A percentile compares a stretch with the other conserved stretches of the same genome.
phyloP scores from a whole-genome alignment of 495 filamentous ascomycete genomes.

The Penicillium antarcticum region DNA sequence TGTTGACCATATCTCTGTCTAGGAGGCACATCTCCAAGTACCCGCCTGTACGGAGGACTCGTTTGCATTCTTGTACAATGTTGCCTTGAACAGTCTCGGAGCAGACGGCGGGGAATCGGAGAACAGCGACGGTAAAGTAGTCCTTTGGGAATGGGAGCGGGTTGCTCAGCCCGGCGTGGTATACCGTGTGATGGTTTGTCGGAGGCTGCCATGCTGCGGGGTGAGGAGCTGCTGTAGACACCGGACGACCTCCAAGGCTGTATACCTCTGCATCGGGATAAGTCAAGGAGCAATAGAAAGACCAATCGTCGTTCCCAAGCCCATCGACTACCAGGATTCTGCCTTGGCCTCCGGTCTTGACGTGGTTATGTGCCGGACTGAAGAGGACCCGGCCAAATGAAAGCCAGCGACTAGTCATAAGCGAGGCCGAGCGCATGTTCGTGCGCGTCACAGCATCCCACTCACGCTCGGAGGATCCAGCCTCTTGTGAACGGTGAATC shows the following conservation, averaged over 20 bases:
- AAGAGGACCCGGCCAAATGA: conserved; percentile 94
- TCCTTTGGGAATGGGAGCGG: conserved; percentile 85
- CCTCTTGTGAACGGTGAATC: conserved; percentile 35
- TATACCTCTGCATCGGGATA: conserved; percentile 85
- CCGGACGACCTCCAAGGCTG: conserved; percentile 50
- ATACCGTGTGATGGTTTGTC: conserved; percentile 81
- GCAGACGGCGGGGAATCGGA: conserved; percentile 79
- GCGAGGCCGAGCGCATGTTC: conserved; percentile 77
- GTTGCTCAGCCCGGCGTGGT: conserved; percentile 61
- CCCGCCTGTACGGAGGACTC: conserved; percentile 85
- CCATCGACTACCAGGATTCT: conserved; percentile 87
- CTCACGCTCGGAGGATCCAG: conserved; percentile 51
- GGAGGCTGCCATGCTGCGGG: conserved; percentile 56
- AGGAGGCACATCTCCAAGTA: conserved; percentile 84
- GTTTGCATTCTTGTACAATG: conserved; percentile 81
- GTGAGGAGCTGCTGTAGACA: conserved; percentile 32
- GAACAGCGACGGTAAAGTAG: conserved; percentile 80
- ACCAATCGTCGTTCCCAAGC: conserved; percentile 91
- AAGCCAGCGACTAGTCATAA: conserved; percentile 82
- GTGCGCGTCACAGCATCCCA: conserved; percentile 66
- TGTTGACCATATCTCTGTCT: conserved; percentile 82
- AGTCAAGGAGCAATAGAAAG: conserved; percentile 91
- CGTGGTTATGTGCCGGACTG: conserved; percentile 81
- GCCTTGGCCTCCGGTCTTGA: conserved; percentile 58
- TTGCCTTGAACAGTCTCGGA: conserved; percentile 73